phyloP scores from a whole-genome alignment of 129 eudicot species.

The Silybum marianum region DNA sequence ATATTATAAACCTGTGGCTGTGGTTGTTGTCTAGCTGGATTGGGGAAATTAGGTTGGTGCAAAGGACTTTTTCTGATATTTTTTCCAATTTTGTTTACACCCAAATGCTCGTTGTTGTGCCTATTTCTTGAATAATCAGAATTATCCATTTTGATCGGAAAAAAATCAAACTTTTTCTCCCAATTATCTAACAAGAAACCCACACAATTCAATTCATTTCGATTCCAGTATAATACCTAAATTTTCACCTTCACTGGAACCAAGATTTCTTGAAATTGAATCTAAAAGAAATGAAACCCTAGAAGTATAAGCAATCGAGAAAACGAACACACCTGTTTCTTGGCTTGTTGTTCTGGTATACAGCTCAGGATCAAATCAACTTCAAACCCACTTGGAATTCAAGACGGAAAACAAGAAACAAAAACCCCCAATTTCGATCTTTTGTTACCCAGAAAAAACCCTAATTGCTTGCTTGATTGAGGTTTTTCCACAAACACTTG shows the following conservation, averaged over 20 bases:
- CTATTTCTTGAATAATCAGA: slow-evolving; percentile 64
- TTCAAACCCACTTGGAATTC: slow-evolving; percentile 4
- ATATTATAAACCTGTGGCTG: slow-evolving; percentile 96
- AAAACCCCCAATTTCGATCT: not conserved
- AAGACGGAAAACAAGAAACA: not conserved
- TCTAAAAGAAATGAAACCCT: slow-evolving; percentile 18
- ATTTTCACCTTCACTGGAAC: not conserved
- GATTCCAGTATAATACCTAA: slow-evolving; percentile 2
- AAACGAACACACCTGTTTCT: slow-evolving; percentile 30
- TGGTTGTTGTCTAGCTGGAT: slow-evolving; percentile 72
- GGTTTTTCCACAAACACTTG: slow-evolving; percentile 4
- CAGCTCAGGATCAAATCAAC: slow-evolving; percentile 14
- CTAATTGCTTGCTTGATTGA: not conserved
- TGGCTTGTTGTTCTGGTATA: not conserved
- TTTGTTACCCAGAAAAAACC: slow-evolving; percentile 1
- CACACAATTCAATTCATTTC: slow-evolving; percentile 33
- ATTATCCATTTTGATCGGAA: slow-evolving; percentile 50
- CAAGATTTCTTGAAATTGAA: not conserved
- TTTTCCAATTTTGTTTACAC: slow-evolving; percentile 92
- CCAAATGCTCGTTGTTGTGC: slow-evolving; percentile 60
- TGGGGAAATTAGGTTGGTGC: slow-evolving; percentile 78
- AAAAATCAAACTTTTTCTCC: not conserved
- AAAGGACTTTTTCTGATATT: slow-evolving; percentile 80
- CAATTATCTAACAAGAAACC: slow-evolving; percentile 16
- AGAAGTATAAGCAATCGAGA: not conserved